phyloP scores from a whole-genome alignment of 345 rosid species.

The Arabis hirsuta region DNA sequence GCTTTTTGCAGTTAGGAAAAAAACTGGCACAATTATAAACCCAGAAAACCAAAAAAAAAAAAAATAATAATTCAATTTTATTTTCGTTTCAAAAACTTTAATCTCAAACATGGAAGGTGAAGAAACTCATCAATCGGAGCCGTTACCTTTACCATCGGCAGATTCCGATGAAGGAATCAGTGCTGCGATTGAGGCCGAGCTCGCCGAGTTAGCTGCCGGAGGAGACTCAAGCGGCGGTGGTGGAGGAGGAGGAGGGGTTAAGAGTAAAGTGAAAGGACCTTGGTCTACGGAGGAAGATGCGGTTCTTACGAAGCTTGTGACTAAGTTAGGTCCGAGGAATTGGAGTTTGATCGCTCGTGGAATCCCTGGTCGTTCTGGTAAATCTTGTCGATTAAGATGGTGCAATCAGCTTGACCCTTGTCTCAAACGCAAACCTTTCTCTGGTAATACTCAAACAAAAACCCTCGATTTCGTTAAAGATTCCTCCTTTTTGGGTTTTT shows the following conservation, averaged over 20 bases:
- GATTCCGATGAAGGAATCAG: conserved; percentile 43
- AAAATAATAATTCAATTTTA: not conserved
- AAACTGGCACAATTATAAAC: conserved; percentile 47
- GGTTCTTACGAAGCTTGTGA: conserved; percentile 60
- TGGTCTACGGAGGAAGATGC: conserved; percentile 89
- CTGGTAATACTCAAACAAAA: conserved; percentile 55
- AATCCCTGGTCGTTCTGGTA: conserved; percentile 80
- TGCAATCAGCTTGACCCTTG: conserved; percentile 90
- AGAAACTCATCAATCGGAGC: conserved; percentile 37
- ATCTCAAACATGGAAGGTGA: conserved; percentile 27
- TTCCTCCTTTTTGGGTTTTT: conserved; percentile 15
- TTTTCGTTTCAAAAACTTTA: conserved; percentile 22
- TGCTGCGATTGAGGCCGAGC: conserved; percentile 40
- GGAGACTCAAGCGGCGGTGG: conserved; percentile 47
- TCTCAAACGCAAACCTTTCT: conserved; percentile 79
- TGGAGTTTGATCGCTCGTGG: conserved; percentile 91
- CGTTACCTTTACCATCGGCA: conserved; percentile 38
- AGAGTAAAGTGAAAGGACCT: conserved; percentile 71
- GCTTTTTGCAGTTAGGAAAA: conserved; percentile 58
- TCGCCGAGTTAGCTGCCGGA: conserved; percentile 42
- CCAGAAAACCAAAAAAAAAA: not conserved
- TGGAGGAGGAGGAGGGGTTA: conserved; percentile 6
- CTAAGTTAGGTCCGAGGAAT: conserved; percentile 73
- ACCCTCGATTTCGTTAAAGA: not conserved
- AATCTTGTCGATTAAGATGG: conserved; percentile 86